These are phyloP conservation scores for Phytophthora quininea DNA, from an alignment of 352 stramenopile species.

Conservation along the genomic window DNA sequence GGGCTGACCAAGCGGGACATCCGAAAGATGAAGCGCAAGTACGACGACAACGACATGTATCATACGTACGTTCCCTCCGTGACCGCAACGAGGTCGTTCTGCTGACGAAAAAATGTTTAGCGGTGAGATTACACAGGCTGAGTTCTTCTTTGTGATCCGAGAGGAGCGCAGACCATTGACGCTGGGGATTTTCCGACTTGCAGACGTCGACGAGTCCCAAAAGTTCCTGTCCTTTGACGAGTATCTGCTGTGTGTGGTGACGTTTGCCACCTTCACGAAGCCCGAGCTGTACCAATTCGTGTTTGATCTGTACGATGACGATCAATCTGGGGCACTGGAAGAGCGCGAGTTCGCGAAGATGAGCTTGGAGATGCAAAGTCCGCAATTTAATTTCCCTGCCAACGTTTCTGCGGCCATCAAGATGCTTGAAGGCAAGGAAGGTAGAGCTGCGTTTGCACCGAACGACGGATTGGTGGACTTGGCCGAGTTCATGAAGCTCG, in stretches of 20 bases:
- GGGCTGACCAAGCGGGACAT: conserved; percentile 61
- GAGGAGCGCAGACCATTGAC: conserved; percentile 62
- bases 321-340: conserved; percentile 61
- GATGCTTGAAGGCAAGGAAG: conserved; percentile 51
- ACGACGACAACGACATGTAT: conserved; percentile 80
- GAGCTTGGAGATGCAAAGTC: conserved; percentile 69
- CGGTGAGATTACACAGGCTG: conserved; percentile 71
- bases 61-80: conserved; percentile 52
- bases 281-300: conserved; percentile 73
- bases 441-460: conserved; percentile 18
- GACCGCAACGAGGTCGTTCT: not conserved
- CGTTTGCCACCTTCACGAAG: conserved; percentile 65
- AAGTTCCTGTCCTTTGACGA: conserved; percentile 76
- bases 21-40: conserved; percentile 73
- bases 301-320: conserved; percentile 74
- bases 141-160: conserved; percentile 80
- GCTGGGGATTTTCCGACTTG: conserved; percentile 57
- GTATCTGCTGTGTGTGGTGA: conserved; percentile 60
- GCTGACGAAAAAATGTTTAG: conserved; percentile 20
- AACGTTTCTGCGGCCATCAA: conserved; percentile 66
- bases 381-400: conserved; percentile 68
- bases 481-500: conserved; percentile 59
- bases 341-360: conserved; percentile 67
- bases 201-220: conserved; percentile 37
- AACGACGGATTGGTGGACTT: conserved; percentile 55